Conservation (phyloP, 106 monocot genomes). For the Apostasia ramifera region DNA sequence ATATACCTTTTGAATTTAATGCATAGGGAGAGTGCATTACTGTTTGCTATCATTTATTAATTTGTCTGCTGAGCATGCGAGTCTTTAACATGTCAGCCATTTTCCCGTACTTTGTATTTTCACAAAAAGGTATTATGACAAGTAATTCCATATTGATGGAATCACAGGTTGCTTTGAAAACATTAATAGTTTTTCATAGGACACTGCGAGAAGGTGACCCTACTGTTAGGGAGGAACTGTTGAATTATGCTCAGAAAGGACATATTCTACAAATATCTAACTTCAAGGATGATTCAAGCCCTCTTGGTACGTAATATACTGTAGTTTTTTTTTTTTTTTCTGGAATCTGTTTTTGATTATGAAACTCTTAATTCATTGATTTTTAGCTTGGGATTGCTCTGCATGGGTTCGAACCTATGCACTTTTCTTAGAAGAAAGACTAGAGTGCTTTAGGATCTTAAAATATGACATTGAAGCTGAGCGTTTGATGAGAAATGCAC, state of each 20-base stretch:
- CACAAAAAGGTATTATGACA: not conserved
- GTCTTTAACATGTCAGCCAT: too few relatives aligned
- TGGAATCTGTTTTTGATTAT: too few relatives aligned
- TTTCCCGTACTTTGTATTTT: too few relatives aligned
- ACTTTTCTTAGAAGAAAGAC: slow-evolving; percentile 77
- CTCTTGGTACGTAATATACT: slow-evolving; percentile 41
- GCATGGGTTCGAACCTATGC: slow-evolving; percentile 87
- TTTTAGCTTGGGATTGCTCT: slow-evolving; percentile 90
- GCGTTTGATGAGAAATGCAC: slow-evolving; percentile 41
- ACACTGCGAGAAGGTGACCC: slow-evolving; percentile 86
- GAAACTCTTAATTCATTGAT: too few relatives aligned
- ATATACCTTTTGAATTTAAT: too few relatives aligned
- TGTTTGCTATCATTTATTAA: too few relatives aligned
- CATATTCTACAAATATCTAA: slow-evolving; percentile 69
- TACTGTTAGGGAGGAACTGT: slow-evolving; percentile 71
- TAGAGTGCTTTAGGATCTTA: slow-evolving; percentile 81
- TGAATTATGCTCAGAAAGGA: slow-evolving; percentile 54
- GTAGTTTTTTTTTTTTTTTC: not conserved
- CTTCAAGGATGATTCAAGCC: slow-evolving; percentile 93
- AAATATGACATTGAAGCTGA: slow-evolving; percentile 92
- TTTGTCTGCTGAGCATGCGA: too few relatives aligned
- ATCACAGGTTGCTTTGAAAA: slow-evolving; percentile 84
- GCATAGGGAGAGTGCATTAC: too few relatives aligned
- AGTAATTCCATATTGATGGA: slow-evolving; percentile 11
- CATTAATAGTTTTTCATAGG: slow-evolving; percentile 80